Base-by-base conservation (phyloP, 2,329 filamentous ascomycete genomes). In the Knoxdaviesia capensis region DNA sequence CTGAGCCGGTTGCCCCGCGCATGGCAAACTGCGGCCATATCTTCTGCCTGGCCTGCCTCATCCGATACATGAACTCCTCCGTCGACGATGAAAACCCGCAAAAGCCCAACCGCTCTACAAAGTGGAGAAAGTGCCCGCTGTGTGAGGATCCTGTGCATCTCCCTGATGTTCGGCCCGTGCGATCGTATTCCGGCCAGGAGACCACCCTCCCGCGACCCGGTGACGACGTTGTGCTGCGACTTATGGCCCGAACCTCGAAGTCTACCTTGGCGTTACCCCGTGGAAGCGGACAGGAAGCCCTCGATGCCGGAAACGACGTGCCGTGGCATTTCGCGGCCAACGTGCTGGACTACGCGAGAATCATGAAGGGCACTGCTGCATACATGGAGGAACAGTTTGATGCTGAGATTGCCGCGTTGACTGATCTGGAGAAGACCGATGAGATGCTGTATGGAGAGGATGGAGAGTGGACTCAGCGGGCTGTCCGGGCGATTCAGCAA, bases 1-100 rank as follows among this genome's bases (percentile, higher is more conserved):
- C 82, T 2, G 83, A 82, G 43, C 90, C 90, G 1, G 84, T 93
- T 11, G 90, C 90, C 6, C 87, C 90, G 32, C 77, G 90, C 43
- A 98, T 98, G 88, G 87, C 90, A 36, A 88, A 80, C 54, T 98
- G 90, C 53, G 90, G 90, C 1, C 90, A 98, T 56, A 94, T 98
- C 8, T 96, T 94, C 57, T 98, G 90, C 55, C 64, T 96, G 33
- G 79, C 90, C 5, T 98, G 90, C 55, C 61, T 96, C 46, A 84
- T 96, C 48, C 80, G 90, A 40, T 98, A 92, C 56, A 94, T 98
- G 85, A 83, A 93, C 51, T 82, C 86, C 6, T 74, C 72, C 8
- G 73, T 77, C 3, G 79, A 81, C 44, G 78, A 82, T n/a, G 79
- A 81, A 33, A 60, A 62, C 6, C 20, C 30, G n/a, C 39, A 33